Percentiles rank a stretch among this genome's conserved stretches.
Conservation (phyloP, 2,329 filamentous ascomycete species). For the Monosporascus sp. region DNA sequence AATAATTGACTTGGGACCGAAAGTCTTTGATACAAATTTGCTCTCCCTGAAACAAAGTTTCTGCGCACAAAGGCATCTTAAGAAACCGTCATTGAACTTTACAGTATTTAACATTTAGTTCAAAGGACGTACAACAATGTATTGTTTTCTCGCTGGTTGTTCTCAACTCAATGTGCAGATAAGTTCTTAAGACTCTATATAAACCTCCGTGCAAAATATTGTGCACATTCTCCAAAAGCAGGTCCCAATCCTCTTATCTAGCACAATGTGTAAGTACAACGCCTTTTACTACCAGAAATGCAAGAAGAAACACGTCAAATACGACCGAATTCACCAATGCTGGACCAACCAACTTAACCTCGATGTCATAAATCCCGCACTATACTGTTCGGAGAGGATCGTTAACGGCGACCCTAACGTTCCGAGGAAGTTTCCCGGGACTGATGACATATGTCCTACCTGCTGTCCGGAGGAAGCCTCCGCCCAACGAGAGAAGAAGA, state of each 20-base stretch:
- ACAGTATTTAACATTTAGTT: too few species aligned
- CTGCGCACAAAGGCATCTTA: too few species aligned
- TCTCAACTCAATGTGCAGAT: too few species aligned
- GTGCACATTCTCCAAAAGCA: not conserved
- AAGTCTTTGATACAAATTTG: too few species aligned
- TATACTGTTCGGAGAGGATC: not conserved
- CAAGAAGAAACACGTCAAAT: not conserved
- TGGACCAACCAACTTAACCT: not conserved
- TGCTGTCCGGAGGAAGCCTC: not conserved
- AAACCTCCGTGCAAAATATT: too few species aligned
- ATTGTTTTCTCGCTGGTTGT: too few species aligned
- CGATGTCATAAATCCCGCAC: not conserved
- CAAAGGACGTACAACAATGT: too few species aligned
- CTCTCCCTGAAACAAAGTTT: too few species aligned
- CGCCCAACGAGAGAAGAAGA: not conserved
- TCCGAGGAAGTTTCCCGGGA: not conserved
- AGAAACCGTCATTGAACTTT: too few species aligned
- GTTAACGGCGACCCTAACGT: not conserved
- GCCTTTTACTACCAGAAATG: not conserved
- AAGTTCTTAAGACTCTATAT: too few species aligned
- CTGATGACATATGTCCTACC: not conserved
- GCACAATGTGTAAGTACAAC: not conserved
- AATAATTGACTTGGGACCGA: too few species aligned
- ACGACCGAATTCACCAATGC: not conserved
- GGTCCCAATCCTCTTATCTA: not conserved